These are phyloP conservation scores for Umbilicaria muhlenbergii DNA, from an alignment of 495 filamentous ascomycete genomes.

Conservation along the genomic window DNA sequence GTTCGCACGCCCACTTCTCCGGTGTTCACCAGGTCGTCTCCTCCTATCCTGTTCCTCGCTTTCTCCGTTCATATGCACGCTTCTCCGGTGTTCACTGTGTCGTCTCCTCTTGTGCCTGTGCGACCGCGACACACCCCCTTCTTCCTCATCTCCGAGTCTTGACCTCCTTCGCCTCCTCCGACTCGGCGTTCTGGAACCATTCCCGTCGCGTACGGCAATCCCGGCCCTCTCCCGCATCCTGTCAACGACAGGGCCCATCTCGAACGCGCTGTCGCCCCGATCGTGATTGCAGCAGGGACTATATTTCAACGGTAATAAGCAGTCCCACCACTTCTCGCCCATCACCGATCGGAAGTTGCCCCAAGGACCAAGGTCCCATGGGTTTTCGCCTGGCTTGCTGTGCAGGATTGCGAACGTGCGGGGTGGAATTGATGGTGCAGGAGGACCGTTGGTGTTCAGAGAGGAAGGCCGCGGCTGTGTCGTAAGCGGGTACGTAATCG, in stretches of 20 bases:
- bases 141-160: too few species aligned
- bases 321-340: constrained; percentile 52
- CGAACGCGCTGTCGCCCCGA: constrained; percentile 29
- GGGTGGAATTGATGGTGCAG: constrained; percentile 7
- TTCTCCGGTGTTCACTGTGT: too few species aligned
- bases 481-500: constrained; percentile 28
- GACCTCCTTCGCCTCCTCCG: constrained; percentile 6
- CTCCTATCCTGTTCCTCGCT: too few species aligned
- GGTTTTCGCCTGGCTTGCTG: constrained; percentile 60
- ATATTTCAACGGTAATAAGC: constrained; percentile 52
- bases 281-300: constrained; percentile 46
- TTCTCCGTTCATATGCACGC: too few species aligned
- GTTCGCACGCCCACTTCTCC: too few species aligned
- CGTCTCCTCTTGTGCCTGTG: too few species aligned
- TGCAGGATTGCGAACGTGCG: constrained; percentile 63
- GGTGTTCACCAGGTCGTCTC: too few species aligned
- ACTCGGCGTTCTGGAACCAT: constrained; percentile 4
- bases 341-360: constrained; percentile 63
- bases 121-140: too few species aligned
- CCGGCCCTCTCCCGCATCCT: constrained; percentile 33
- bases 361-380: constrained; percentile 52
- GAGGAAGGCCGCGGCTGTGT: neutral
- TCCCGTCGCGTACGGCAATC: constrained; percentile 6
- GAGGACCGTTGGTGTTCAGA: neutral
- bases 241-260: constrained; percentile 34